phyloP scores from a whole-genome alignment of 306 rosid species.

The Prunus campanulata region DNA sequence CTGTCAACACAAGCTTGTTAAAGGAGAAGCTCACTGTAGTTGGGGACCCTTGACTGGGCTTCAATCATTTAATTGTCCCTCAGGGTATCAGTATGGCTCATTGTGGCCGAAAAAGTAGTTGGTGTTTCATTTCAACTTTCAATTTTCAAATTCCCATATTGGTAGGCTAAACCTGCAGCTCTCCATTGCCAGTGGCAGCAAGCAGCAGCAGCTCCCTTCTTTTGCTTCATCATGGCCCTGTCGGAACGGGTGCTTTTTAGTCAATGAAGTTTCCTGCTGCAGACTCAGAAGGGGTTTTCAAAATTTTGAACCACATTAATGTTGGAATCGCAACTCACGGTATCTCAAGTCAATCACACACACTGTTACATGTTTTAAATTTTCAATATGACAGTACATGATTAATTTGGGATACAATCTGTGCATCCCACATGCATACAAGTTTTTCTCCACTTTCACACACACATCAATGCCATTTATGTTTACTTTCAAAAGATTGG shows the following conservation, averaged over 20 bases:
- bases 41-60: background rate
- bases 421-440: no score
- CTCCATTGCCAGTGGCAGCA: conserved; percentile 10
- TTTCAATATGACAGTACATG: no score
- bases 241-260: background rate
- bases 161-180: background rate
- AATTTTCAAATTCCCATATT: conserved; percentile 6
- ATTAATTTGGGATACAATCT: no score
- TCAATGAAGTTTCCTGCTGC: conserved; percentile 16
- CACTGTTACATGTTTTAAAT: no score
- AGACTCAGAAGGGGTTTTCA: background rate
- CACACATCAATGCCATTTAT: no score
- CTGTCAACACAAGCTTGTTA: no score
- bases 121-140: background rate
- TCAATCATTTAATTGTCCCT: background rate
- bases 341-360: no score
- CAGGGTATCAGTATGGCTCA: background rate
- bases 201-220: background rate
- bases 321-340: no score
- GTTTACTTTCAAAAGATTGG: no score
- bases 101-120: conserved; percentile 2
- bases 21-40: background rate
- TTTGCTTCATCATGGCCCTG: conserved; percentile 10
- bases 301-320: conserved; percentile 7
- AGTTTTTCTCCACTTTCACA: no score